Evolutionary conservation across 352 stramenopile genomes (phyloP).

Genomic region (Globisporangium heterothallicum): DNA sequence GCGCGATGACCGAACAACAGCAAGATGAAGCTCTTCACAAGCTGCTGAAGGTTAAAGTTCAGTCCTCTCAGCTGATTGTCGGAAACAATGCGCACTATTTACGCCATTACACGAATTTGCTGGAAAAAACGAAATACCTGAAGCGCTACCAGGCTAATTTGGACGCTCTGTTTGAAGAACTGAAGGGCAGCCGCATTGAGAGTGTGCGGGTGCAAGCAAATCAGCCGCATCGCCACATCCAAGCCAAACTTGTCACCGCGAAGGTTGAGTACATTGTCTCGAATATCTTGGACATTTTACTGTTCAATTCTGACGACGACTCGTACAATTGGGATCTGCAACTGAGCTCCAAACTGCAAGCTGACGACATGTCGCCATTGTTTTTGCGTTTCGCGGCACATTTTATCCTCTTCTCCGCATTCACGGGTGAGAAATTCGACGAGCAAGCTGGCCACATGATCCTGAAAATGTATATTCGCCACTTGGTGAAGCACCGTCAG

Average conservation of each 20-base stretch:
- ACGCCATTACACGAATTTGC: slow-evolving; percentile 38
- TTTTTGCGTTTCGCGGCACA: slow-evolving; percentile 78
- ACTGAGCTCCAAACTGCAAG: slow-evolving; percentile 31
- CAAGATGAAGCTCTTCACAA: slow-evolving; percentile 68
- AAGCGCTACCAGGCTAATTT: slow-evolving; percentile 67
- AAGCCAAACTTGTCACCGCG: slow-evolving; percentile 72
- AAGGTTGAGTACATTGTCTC: slow-evolving; percentile 77
- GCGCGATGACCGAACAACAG: slow-evolving; percentile 61
- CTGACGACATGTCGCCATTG: slow-evolving; percentile 40
- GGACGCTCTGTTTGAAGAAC: slow-evolving; percentile 72
- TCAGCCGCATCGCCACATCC: slow-evolving; percentile 67
- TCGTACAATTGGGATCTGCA: slow-evolving; percentile 69
- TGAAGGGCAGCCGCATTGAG: slow-evolving; percentile 55
- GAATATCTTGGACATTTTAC: slow-evolving; percentile 47
- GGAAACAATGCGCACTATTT: slow-evolving; percentile 62
- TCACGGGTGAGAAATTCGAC: slow-evolving; percentile 66
- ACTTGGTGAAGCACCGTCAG: slow-evolving; percentile 75
- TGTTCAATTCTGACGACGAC: slow-evolving; percentile 38
- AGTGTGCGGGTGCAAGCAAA: slow-evolving; percentile 63
- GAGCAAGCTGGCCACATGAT: slow-evolving; percentile 68
- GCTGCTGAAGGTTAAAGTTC: slow-evolving; percentile 65
- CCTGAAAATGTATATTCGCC: slow-evolving; percentile 76
- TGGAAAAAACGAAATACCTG: slow-evolving; percentile 74
- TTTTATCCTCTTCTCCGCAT: slow-evolving; percentile 69
- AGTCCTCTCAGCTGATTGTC: slow-evolving; percentile 68